Percentiles rank a stretch among this genome's conserved stretches.
phyloP scores from a whole-genome alignment of 371 early-diverging fungal species.

The Saksenaea vasiformis region DNA sequence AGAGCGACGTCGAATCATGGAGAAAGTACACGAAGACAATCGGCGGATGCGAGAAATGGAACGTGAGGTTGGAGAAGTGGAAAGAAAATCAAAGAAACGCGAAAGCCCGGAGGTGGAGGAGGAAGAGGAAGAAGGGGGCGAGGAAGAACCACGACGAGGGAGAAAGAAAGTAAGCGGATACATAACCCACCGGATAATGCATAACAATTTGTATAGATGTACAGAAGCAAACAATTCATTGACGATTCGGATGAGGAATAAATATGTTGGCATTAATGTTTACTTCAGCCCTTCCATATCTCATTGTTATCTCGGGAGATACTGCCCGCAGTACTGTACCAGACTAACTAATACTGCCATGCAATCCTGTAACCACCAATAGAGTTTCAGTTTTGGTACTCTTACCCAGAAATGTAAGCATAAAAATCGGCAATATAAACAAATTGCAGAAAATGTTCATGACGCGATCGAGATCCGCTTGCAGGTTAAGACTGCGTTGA shows the following conservation, averaged over 20 bases:
- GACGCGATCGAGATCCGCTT: too few relatives aligned
- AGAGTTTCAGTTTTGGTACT: too few relatives aligned
- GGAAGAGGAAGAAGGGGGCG: neutral
- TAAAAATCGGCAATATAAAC: too few relatives aligned
- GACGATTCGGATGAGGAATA: conserved; percentile 3
- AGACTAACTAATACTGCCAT: too few relatives aligned
- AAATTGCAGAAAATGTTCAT: too few relatives aligned
- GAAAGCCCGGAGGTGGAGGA: conserved; percentile 13
- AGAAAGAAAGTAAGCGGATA: neutral
- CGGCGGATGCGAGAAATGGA: conserved; percentile 7
- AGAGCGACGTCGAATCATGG: conserved; percentile 18
- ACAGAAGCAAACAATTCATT: conserved; percentile 2
- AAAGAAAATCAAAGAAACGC: conserved; percentile 25
- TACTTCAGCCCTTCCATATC: too few relatives aligned
- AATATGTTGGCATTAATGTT: neutral
- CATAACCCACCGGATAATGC: neutral
- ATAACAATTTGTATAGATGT: neutral
- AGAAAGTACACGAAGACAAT: conserved; percentile 29
- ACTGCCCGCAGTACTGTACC: too few relatives aligned
- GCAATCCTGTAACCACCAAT: too few relatives aligned
- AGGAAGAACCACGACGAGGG: neutral
- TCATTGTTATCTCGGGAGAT: too few relatives aligned
- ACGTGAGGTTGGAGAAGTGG: conserved; percentile 21
- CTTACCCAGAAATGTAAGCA: too few relatives aligned
- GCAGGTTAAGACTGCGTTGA: too few relatives aligned